Evolutionary conservation across 129 eudicot genomes (phyloP).

Genomic region (Glebionis coronaria): DNA sequence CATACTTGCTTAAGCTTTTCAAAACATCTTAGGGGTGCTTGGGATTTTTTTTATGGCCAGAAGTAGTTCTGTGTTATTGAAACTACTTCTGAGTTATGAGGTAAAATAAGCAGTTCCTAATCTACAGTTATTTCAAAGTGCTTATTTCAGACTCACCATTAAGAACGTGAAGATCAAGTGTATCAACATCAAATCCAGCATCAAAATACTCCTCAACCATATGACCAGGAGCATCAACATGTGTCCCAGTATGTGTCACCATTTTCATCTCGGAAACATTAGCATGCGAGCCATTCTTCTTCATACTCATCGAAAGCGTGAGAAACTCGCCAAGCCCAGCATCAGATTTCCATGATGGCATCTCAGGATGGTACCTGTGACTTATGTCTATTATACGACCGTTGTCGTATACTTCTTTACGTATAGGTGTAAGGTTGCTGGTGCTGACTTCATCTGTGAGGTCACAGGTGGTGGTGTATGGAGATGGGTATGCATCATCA

Average conservation of each 20-base stretch:
- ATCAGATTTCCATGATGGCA: conserved; percentile 49
- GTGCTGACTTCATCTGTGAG: conserved; percentile 19
- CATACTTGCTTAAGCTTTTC: too few relatives aligned
- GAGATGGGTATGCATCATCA: conserved; percentile 29
- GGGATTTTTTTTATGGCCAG: too few relatives aligned
- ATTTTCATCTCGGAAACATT: conserved; percentile 47
- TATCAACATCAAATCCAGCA: conserved; percentile 51
- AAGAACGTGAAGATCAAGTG: conserved; percentile 49
- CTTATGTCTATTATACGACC: conserved; percentile 48
- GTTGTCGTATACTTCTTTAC: conserved; percentile 37
- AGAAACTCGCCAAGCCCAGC: conserved; percentile 49
- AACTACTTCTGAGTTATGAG: too few relatives aligned
- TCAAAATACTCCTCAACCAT: conserved; percentile 48
- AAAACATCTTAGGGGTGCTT: too few relatives aligned
- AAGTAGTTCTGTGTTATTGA: too few relatives aligned
- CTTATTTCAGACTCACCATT: conserved; percentile 34
- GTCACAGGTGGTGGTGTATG: conserved; percentile 1
- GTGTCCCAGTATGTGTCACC: conserved; percentile 47
- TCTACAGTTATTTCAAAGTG: too few relatives aligned
- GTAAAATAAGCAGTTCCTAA: not conserved
- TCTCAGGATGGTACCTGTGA: conserved; percentile 35
- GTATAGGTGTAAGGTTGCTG: conserved; percentile 17
- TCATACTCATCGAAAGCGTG: conserved; percentile 34
- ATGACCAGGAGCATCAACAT: conserved; percentile 54
- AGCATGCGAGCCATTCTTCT: conserved; percentile 39